A percentile compares a stretch with the other conserved stretches of the same genome.
These are phyloP conservation scores for Apiospora saccharicola DNA, from an alignment of 2,329 filamentous ascomycete genomes.

Conservation along the genomic window DNA sequence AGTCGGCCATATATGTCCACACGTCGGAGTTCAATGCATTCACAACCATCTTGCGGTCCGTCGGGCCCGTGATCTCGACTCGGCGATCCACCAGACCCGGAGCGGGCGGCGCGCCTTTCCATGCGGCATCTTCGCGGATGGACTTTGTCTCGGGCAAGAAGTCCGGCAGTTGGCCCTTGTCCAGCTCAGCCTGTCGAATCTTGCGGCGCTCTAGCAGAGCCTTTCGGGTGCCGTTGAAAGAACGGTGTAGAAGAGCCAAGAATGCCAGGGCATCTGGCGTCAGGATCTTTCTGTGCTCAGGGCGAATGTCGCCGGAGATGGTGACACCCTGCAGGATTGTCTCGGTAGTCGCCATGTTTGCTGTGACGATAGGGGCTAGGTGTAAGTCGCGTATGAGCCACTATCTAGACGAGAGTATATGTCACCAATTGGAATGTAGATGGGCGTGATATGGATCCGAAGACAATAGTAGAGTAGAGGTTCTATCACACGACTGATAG, in stretches of 20 bases:
- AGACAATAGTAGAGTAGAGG: not conserved
- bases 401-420: not conserved
- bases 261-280: constrained; percentile 91
- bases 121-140: constrained; percentile 92
- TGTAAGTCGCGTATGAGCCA: constrained; percentile 7
- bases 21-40: constrained; percentile 96
- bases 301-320: constrained; percentile 80
- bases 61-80: constrained; percentile 96
- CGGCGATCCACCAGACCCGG: constrained; percentile 92
- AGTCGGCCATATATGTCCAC: constrained; percentile 99
- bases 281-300: constrained; percentile 87
- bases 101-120: constrained; percentile 90
- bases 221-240: constrained; percentile 92
- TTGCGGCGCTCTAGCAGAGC: constrained; percentile 85
- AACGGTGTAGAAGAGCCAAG: constrained; percentile 91
- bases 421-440: not conserved
- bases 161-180: constrained; percentile 87
- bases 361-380: not conserved
- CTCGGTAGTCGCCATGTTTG: constrained; percentile 72
- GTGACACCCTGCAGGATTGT: constrained; percentile 86
- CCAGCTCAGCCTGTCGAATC: constrained; percentile 88
- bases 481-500: not conserved
- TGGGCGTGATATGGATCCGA: not conserved
- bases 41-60: constrained; percentile 98
- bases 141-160: constrained; percentile 96